Percentiles rank a stretch among this genome's conserved stretches.
These are phyloP conservation scores for Aureobasidium sp. DNA, from an alignment of 2,329 filamentous ascomycete species.

Conservation along the genomic window DNA sequence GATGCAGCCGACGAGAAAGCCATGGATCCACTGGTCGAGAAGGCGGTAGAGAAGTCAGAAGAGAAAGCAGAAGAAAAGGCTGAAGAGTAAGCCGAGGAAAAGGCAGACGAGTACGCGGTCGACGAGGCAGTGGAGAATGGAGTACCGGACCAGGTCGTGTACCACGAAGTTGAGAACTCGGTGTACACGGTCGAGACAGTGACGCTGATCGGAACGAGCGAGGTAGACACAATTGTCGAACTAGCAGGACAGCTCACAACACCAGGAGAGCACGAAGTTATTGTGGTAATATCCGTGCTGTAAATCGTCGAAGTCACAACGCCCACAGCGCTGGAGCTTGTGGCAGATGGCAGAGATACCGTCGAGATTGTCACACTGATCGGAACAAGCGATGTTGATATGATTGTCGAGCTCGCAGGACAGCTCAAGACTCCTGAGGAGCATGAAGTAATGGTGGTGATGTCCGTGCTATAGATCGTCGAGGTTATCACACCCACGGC, in stretches of 20 bases:
- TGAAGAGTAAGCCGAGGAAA: constrained; percentile 7
- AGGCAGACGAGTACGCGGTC: neutral
- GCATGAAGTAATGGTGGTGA: constrained; percentile 14
- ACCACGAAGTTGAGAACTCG: neutral
- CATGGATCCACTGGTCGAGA: constrained; percentile 22
- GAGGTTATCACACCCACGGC: neutral
- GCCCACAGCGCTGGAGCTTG: neutral
- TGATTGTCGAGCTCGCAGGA: constrained; percentile 16
- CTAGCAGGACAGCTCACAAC: constrained; percentile 16
- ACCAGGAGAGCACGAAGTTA: constrained; percentile 13
- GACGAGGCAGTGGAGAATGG: neutral
- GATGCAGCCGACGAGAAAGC: neutral
- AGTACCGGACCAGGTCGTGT: neutral
- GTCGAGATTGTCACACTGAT: constrained; percentile 4
- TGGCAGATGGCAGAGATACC: neutral
- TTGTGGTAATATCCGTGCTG: constrained; percentile 13
- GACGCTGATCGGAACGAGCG: constrained; percentile 4
- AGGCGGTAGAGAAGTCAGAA: neutral
- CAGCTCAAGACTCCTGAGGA: neutral
- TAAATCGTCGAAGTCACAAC: constrained; percentile 11
- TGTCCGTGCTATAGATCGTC: constrained; percentile 14
- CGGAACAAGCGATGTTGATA: constrained; percentile 5
- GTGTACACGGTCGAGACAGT: neutral
- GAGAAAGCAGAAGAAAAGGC: constrained; percentile 1
- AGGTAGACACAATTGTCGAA: constrained; percentile 1